Conservation (phyloP, 148 eudicot genomes). For the Vaccinium myrtillus region DNA sequence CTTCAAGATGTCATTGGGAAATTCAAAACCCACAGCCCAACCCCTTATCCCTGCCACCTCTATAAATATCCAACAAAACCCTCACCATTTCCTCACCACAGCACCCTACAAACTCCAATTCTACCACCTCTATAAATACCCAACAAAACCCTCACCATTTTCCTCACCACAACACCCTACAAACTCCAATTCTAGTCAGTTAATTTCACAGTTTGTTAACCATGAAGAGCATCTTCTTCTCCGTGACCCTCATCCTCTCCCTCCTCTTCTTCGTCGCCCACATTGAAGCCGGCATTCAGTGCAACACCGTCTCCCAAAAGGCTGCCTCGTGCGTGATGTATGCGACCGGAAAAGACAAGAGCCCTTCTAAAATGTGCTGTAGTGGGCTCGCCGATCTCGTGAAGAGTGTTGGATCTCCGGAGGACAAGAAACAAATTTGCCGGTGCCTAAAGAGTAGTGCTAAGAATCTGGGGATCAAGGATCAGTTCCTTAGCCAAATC, state of each 20-base stretch:
- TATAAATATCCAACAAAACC: conserved; percentile 14
- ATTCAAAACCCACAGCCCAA: conserved; percentile 21
- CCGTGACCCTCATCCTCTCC: conserved; percentile 24
- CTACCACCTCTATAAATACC: conserved; percentile 18
- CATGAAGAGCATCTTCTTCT: conserved; percentile 30
- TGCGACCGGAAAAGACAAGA: conserved; percentile 24
- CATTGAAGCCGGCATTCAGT: conserved; percentile 19
- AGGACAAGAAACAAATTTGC: conserved; percentile 35
- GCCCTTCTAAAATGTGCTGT: conserved; percentile 27
- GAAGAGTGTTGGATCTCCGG: conserved; percentile 14
- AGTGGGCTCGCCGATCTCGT: conserved; percentile 28
- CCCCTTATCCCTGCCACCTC: background rate
- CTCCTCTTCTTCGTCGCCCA: conserved; percentile 29
- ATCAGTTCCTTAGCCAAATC: conserved; percentile 34
- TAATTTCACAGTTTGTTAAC: background rate
- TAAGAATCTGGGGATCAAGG: conserved; percentile 33
- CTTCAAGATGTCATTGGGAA: conserved; percentile 20
- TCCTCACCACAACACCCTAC: background rate
- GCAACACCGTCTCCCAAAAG: conserved; percentile 22
- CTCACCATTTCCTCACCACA: background rate
- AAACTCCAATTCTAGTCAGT: background rate
- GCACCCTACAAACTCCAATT: background rate
- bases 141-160: background rate
- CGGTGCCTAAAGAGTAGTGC: conserved; percentile 34
- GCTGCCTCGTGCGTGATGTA: conserved; percentile 29